Evolutionary conservation across 2,329 filamentous ascomycete genomes (phyloP).

Genomic region (Emydomyces testavorans): DNA sequence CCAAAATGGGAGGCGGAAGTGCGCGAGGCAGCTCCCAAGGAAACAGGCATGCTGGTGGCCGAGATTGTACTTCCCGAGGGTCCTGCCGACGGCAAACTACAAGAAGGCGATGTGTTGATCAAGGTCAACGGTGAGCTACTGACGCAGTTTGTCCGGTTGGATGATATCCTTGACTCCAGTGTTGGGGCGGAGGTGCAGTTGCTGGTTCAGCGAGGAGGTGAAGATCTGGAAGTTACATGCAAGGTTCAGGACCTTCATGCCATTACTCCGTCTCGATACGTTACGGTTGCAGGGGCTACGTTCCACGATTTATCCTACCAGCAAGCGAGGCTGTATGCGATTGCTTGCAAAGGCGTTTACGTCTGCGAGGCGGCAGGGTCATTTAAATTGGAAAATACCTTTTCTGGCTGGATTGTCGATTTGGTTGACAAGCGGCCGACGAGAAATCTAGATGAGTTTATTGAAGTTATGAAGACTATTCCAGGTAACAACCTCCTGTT

Average conservation of each 20-base stretch:
- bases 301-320: conserved; percentile 98
- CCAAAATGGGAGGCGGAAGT: conserved; percentile 78
- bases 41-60: conserved; percentile 93
- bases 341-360: conserved; percentile 83
- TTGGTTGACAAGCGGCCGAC: conserved; percentile 86
- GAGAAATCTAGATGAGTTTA: conserved; percentile 74
- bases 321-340: conserved; percentile 88
- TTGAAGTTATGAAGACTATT: conserved; percentile 79
- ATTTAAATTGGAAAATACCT: conserved; percentile 82
- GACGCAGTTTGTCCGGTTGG: conserved; percentile 82
- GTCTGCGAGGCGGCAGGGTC: conserved; percentile 91
- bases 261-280: conserved; percentile 92
- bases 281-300: conserved; percentile 82
- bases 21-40: conserved; percentile 72
- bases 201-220: conserved; percentile 75
- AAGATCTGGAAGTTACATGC: conserved; percentile 75
- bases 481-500: conserved; percentile 46
- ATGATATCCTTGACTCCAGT: conserved; percentile 80
- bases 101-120: conserved; percentile 87
- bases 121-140: conserved; percentile 89
- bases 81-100: conserved; percentile 72
- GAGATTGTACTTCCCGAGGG: conserved; percentile 90
- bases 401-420: conserved; percentile 89
- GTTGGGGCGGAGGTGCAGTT: conserved; percentile 68
- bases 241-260: conserved; percentile 79